Percentiles rank a stretch among this genome's conserved stretches.
These are phyloP conservation scores for Asterochloris erici DNA, from an alignment of 139 green algal genomes.

Conservation along the genomic window DNA sequence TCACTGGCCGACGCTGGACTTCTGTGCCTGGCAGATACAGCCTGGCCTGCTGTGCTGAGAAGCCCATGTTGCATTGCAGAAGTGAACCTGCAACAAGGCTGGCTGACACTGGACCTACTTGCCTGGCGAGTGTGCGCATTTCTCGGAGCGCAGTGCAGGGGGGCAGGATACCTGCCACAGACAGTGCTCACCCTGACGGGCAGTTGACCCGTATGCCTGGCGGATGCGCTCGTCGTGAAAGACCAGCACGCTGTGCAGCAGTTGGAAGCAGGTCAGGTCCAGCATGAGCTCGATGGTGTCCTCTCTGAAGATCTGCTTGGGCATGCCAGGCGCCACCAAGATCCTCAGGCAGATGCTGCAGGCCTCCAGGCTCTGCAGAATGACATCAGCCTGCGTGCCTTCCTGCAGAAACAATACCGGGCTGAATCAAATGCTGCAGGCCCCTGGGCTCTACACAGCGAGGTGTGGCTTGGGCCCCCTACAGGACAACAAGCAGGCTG, in stretches of 20 bases:
- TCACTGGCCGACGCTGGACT: no score
- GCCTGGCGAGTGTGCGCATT: neutral
- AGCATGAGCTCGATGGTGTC: slow-evolving; percentile 39
- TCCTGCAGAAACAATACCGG: neutral
- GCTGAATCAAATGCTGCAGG: no score
- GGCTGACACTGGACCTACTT: neutral
- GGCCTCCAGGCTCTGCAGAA: slow-evolving; percentile 7
- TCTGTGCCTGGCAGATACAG: no score
- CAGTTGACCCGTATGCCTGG: slow-evolving; percentile 30
- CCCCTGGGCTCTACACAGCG: no score
- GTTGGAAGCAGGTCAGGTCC: slow-evolving; percentile 43
- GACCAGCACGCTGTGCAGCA: slow-evolving; percentile 64
- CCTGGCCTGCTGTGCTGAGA: no score
- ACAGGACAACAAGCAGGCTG: no score
- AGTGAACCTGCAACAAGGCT: no score
- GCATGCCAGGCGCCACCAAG: slow-evolving; percentile 38
- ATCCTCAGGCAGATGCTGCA: slow-evolving; percentile 31
- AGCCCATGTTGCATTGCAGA: no score
- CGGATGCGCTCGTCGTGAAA: slow-evolving; percentile 49
- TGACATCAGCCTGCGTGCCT: neutral
- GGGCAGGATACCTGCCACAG: neutral
- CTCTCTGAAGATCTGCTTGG: slow-evolving; percentile 44
- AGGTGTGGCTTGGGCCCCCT: no score
- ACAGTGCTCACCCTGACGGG: slow-evolving; percentile 1
- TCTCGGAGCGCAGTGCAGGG: neutral